Conservation (phyloP, 179 eudicot species). For the Gypsophila paniculata region DNA sequence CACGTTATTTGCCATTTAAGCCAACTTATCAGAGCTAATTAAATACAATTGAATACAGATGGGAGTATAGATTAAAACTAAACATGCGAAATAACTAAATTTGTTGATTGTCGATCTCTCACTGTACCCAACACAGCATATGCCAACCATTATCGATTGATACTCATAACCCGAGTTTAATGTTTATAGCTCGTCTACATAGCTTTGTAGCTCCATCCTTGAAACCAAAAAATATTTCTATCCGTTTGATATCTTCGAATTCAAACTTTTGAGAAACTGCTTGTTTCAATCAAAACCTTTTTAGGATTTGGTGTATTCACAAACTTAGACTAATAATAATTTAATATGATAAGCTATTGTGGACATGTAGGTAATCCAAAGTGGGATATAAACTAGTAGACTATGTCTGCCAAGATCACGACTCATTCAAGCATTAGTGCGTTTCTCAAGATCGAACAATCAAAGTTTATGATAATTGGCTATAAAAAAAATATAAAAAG, state of each 20-base stretch:
- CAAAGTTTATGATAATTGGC: slow-evolving; percentile 13
- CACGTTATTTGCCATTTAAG: too few species aligned
- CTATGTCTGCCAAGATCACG: slow-evolving; percentile 27
- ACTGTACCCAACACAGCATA: too few species aligned
- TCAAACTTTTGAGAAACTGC: slow-evolving; percentile 20
- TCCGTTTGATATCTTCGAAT: slow-evolving; percentile 10
- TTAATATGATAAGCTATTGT: not conserved
- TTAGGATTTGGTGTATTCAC: not conserved
- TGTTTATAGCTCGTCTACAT: not conserved
- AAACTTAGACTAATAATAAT: not conserved
- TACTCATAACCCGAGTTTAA: too few species aligned
- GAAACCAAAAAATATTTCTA: not conserved
- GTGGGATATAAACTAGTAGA: slow-evolving; percentile 25
- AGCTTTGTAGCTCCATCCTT: not conserved
- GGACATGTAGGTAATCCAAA: slow-evolving; percentile 40
- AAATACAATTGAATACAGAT: too few species aligned
- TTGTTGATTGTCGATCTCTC: too few species aligned
- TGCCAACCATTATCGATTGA: not conserved
- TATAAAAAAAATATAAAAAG: not conserved
- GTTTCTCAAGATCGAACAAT: slow-evolving; percentile 22
- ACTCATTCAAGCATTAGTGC: slow-evolving; percentile 13
- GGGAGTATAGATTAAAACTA: too few species aligned
- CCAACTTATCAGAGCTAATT: too few species aligned
- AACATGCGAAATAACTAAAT: too few species aligned
- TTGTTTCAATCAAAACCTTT: slow-evolving; percentile 5